Evolutionary conservation across 352 stramenopile species (phyloP).

Genomic region (Thraustotheca clavata): DNA sequence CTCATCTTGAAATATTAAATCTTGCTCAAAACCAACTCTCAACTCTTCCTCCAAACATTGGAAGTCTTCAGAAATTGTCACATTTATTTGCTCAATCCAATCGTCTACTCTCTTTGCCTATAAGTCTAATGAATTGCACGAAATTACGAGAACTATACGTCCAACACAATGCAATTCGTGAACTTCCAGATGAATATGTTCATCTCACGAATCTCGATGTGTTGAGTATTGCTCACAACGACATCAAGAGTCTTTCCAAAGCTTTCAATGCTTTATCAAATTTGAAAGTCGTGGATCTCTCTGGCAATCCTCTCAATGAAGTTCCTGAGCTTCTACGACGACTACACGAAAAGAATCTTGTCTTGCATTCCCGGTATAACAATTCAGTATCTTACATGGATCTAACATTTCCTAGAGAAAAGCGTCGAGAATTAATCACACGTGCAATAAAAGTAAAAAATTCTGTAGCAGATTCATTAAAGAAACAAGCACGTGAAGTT

Average conservation of each 20-base stretch:
- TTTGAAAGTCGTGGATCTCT: conserved; percentile 15
- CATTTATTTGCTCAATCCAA: conserved; percentile 9
- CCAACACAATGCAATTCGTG: conserved; percentile 12
- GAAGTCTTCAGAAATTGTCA: conserved; percentile 4
- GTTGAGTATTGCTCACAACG: conserved; percentile 14
- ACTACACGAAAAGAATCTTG: conserved; percentile 11
- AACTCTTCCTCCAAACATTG: conserved; percentile 10
- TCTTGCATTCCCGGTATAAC: conserved; percentile 16
- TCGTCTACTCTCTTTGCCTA: conserved; percentile 5
- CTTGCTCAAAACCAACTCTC: conserved; percentile 13
- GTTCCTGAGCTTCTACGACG: conserved; percentile 10
- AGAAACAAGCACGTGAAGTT: conserved; percentile 13
- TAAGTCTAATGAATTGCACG: conserved; percentile 14
- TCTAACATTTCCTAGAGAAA: not conserved
- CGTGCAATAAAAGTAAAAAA: conserved; percentile 15
- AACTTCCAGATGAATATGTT: conserved; percentile 15
- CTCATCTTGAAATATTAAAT: conserved; percentile 7
- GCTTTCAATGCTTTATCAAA: conserved; percentile 1
- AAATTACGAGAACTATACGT: conserved; percentile 16
- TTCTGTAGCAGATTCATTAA: not conserved
- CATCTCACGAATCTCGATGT: not conserved
- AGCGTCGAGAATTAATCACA: conserved; percentile 12
- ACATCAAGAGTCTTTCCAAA: conserved; percentile 4
- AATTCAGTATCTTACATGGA: not conserved
- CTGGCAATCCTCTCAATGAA: conserved; percentile 3